Evolutionary conservation across 1,139 yeast species (phyloP), one percentile per base, ranked within the genome.

Genomic region (Kodamaea ohmeri): DNA sequence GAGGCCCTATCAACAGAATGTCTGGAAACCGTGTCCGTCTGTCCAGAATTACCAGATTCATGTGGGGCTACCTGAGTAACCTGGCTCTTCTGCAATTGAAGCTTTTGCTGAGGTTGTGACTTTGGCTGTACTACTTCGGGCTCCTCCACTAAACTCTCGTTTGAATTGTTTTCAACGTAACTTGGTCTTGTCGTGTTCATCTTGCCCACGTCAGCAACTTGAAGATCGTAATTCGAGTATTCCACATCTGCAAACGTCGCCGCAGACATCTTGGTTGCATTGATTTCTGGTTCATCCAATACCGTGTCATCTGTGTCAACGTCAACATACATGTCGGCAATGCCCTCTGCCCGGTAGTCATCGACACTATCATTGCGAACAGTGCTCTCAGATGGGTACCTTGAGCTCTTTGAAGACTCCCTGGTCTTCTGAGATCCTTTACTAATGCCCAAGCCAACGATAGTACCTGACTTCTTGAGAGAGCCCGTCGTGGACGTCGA

Each of bases 381-480:
- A 16, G 38, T 32, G 29, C 29, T 34, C 12, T 20, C 46, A 6
- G 46, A 42, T 9, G 41, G 29, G 36, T 40, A 39, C 9, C 44
- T 34, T 11, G 40, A 40, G 21, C 39, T 37, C 26, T 27, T 28
- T 4, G 39, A 32, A 12, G 28, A 7, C 15, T 25, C 17, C 14
- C 28, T 25, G 15, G 15, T n/a, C 19, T 4, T 11, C 22, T 20
- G 8, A 6, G 22, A 20, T 16, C 17, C 20, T 20, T 13, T 44
- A 30, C 48, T 47, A 15, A 64, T 61, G 8, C 67, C 68, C 41
- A 67, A 57, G 2, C 71, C 73, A 31, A 56, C 51, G 22, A 61
- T 47, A 31, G 61, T 55, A 24, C 12, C n/a, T n/a, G n/a, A n/a
- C n/a, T n/a, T n/a, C n/a, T n/a, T n/a, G n/a, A n/a, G n/a, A n/a